phyloP scores from a whole-genome alignment of 371 early-diverging fungal genomes.

The Mucor velutinosus region DNA sequence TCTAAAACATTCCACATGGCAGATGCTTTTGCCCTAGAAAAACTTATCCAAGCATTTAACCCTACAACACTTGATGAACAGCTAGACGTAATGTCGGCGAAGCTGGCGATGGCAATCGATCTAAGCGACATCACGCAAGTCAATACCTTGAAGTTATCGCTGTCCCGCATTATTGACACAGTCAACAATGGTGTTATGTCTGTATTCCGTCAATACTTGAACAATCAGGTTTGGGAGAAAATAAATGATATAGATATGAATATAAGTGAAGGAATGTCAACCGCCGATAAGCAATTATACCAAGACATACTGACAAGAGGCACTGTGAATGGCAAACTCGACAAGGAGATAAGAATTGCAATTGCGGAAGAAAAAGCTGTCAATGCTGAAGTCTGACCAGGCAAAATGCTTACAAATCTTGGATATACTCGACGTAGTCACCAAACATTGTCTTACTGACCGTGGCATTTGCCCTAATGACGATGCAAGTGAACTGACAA shows the following conservation, averaged over 20 bases:
- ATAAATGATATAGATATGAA: conserved; percentile 11
- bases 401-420: conserved; percentile 12
- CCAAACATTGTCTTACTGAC: conserved; percentile 14
- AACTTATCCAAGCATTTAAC: conserved; percentile 13
- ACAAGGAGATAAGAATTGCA: conserved; percentile 12
- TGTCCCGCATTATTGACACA: conserved; percentile 21
- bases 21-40: conserved; percentile 10
- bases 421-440: conserved; percentile 13
- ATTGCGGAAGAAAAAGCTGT: conserved; percentile 16
- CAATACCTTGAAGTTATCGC: conserved; percentile 20
- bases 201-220: conserved; percentile 14
- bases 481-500: conserved; percentile 17
- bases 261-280: conserved; percentile 18
- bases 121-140: conserved; percentile 16
- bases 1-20: conserved; percentile 15
- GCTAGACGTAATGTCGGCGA: conserved; percentile 21
- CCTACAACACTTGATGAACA: conserved; percentile 20
- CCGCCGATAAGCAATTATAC: conserved; percentile 14
- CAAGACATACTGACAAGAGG: conserved; percentile 14
- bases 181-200: conserved; percentile 13
- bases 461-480: conserved; percentile 8
- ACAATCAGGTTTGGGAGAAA: conserved; percentile 6
- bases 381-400: conserved; percentile 14
- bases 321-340: conserved; percentile 12
- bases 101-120: conserved; percentile 17